Base-by-base conservation (phyloP, 1,284 basidiomycete genomes). In the Pyrrhoderma noxium region DNA sequence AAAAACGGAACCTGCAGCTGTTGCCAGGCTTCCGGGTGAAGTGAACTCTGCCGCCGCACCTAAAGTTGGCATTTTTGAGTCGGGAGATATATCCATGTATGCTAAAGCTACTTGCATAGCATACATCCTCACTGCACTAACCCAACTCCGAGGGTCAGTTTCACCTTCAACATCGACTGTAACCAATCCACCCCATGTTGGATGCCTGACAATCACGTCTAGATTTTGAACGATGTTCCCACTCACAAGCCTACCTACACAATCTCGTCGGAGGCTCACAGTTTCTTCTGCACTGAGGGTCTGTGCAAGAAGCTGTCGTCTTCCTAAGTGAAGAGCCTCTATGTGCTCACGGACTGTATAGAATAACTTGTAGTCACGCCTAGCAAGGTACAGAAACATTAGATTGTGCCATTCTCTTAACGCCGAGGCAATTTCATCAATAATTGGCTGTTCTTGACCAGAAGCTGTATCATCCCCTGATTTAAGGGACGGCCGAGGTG, bases 381-480 rank as follows among this genome's bases (percentile, higher is more conserved):
- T 76, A 2, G 85, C 83, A 22, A 99, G 84, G 66, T 97, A 94
- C 51, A 85, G 83, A 62, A 93, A 94, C 76, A 97, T 86, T 25
- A 95, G 76, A 23, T 81, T 80, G 62, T 93, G 88, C 93, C 94
- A 98, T 76, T 98, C 95, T 35, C 94, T 82, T 39, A 98, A 71
- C 0, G 95, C 93, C 18, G 93, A 95, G 0, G 95, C 90, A 59
- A 99, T 96, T 70, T 99, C 95, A 67, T 99, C 95, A 48, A 98
- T 82, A 61, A 98, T 84, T 1, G 94, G 95, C 64, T 96, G 93
- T 9, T 69, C 72, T 22, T 77, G 73, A 4, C 93, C 93, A 0
- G 85, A 84, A 2, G 79, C 76, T 1, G 93, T 97, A 58, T 95
- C 92, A 63, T 95, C 93, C 42, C 90, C 90, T 3, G 90, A 89